Percentiles rank a stretch among this genome's conserved stretches.
Conservation (phyloP, 768 basidiomycete species). For the Podaxis rugospora region DNA sequence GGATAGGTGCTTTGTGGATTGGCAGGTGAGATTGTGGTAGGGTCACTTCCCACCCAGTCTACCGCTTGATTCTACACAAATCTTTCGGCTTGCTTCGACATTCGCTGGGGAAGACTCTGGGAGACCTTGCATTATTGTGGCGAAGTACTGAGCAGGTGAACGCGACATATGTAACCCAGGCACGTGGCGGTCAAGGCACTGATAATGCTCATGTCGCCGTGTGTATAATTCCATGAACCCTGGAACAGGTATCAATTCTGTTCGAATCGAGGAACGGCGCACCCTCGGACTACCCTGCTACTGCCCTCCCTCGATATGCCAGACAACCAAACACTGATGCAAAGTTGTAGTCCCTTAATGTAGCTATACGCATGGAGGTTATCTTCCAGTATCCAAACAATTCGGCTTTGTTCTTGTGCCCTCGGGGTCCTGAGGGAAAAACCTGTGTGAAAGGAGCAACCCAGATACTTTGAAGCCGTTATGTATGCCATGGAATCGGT, state of each 20-base stretch:
- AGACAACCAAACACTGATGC: neutral
- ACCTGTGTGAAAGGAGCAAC: conserved; percentile 18
- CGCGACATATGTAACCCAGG: too few species aligned
- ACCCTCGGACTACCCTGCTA: too few species aligned
- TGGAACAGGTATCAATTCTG: too few species aligned
- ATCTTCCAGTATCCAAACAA: conserved; percentile 74
- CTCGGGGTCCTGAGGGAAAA: conserved; percentile 25
- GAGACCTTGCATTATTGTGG: conserved; percentile 16
- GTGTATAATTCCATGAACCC: too few species aligned
- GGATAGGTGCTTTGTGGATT: conserved; percentile 15
- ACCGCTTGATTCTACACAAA: neutral
- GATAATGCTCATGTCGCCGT: too few species aligned
- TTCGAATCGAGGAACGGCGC: too few species aligned
- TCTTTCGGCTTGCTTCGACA: neutral
- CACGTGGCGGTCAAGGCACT: too few species aligned
- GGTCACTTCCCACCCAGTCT: neutral
- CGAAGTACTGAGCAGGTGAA: too few species aligned
- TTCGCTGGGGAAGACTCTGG: conserved; percentile 14
- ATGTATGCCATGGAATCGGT: conserved; percentile 52
- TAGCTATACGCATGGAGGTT: conserved; percentile 83
- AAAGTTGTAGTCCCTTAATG: conserved; percentile 58
- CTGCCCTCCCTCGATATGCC: conserved; percentile 13
- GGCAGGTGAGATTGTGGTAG: conserved; percentile 24
- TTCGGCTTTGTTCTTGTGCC: conserved; percentile 69
- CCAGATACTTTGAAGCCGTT: conserved; percentile 42